A percentile compares a stretch with the other conserved stretches of the same genome.
These are phyloP conservation scores for Amaranthus palmeri DNA, from an alignment of 148 eudicot genomes.

Conservation along the genomic window DNA sequence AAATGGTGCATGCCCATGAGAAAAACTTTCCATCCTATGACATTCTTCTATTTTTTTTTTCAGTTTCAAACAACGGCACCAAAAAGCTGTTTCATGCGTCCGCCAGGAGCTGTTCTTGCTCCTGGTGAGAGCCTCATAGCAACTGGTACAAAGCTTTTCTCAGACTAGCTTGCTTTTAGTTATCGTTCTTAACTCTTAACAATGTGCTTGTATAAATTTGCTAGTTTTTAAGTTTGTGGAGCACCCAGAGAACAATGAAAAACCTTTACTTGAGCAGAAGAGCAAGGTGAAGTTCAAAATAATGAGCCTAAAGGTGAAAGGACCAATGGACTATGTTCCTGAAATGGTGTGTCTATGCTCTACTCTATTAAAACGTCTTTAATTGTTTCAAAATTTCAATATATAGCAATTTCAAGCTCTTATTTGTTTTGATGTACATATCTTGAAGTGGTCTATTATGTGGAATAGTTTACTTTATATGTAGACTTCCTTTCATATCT, in stretches of 20 bases:
- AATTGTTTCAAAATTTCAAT: background rate
- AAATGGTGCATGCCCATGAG: too few relatives aligned
- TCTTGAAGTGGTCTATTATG: background rate
- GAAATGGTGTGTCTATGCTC: conserved; percentile 56
- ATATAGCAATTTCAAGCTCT: background rate
- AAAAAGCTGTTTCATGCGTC: conserved; percentile 95
- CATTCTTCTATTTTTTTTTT: conserved; percentile 26
- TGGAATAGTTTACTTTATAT: too few relatives aligned
- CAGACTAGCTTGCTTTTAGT: background rate
- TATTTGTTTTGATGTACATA: background rate
- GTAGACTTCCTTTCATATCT: too few relatives aligned
- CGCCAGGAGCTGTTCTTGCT: conserved; percentile 84
- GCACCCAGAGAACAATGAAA: conserved; percentile 81
- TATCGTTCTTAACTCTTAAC: background rate
- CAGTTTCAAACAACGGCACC: conserved; percentile 98
- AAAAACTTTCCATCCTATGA: background rate
- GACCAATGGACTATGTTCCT: conserved; percentile 68
- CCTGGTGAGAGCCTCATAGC: conserved; percentile 87
- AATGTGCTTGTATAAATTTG: background rate
- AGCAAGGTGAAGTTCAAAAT: conserved; percentile 78
- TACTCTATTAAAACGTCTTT: background rate
- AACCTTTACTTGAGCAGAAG: conserved; percentile 59
- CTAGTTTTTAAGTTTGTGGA: conserved; percentile 89
- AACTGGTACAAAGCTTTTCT: conserved; percentile 45
- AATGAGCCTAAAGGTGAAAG: conserved; percentile 85